Base-by-base conservation (phyloP, 352 stramenopile genomes). In the Globisporangium rhizosaccharum region DNA sequence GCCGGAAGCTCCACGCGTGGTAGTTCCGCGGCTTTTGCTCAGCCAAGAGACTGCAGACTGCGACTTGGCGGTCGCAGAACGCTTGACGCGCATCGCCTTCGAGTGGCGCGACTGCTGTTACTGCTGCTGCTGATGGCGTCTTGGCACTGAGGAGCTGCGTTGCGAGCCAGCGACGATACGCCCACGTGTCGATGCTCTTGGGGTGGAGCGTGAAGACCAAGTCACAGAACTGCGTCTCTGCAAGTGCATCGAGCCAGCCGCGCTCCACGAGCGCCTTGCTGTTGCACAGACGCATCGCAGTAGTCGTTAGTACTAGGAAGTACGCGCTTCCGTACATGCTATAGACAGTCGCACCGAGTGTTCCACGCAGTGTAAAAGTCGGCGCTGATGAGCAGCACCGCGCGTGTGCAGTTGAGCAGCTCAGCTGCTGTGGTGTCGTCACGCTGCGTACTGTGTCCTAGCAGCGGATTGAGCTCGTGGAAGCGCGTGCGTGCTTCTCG, bases 311-410 rank as follows among this genome's bases (percentile, higher is more conserved):
- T 39, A 12, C 33, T 39, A 14, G 33, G 10, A 6, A 14, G 33
- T 12, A 12, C 4, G 33, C 14, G 37, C 8, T 53, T 33, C 11
- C 25, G 8, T 1, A 11, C 4, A 20, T 28, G 11, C 17, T 3
- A 47, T 30, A 28, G 7, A 26, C 11, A 6, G 41, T 15, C 68
- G 44, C 59, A 91, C 76, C 83, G 70, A 46, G 76, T 81, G 59
- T 94, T 94, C 81, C 79, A 94, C 18, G 82, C 84, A n/a, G 84
- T 87, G 65, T 94, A 92, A 57, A 87, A 94, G 64, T 94, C 84
- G 33, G 82, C 82, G 37, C 70, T 87, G 50, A 94, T 80, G 45
- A 92, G 74, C 55, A 94, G 58, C 60, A 92, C 75, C 6, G 73
- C 77, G 10, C 82, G 76, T 8, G 81, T 85, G 61, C 71, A 79